Conservation (phyloP, 768 basidiomycete genomes). For the Macrolepiota fuliginosa region DNA sequence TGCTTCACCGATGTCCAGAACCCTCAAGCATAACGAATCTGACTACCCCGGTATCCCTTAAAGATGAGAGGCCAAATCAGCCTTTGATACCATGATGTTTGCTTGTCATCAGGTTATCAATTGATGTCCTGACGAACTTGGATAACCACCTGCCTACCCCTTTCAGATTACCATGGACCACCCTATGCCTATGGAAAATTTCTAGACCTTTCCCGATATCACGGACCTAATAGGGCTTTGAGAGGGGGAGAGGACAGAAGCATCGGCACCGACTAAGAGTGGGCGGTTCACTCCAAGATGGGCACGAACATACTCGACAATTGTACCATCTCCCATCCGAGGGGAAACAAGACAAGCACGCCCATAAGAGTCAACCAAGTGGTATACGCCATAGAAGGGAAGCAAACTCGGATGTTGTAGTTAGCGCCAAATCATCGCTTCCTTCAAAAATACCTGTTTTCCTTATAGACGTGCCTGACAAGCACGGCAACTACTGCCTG, state of each 20-base stretch:
- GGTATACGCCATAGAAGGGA: slow-evolving; percentile 15
- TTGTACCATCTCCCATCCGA: slow-evolving; percentile 14
- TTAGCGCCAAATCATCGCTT: slow-evolving; percentile 11
- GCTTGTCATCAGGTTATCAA: not conserved
- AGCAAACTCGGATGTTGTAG: slow-evolving; percentile 10
- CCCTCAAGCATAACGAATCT: slow-evolving; percentile 8
- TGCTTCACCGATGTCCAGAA: slow-evolving; percentile 9
- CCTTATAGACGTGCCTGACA: too few species aligned
- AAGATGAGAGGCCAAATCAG: slow-evolving; percentile 4
- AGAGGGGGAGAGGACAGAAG: not conserved
- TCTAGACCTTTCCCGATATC: slow-evolving; percentile 1
- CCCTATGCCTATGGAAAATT: not conserved
- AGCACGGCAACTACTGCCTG: not conserved
- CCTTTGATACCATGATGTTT: slow-evolving; percentile 2
- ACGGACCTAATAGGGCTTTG: not conserved
- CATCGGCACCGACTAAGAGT: not conserved
- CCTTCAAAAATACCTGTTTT: not conserved
- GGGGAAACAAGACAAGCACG: slow-evolving; percentile 13
- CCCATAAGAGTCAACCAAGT: not conserved
- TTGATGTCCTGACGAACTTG: not conserved
- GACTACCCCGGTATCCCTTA: slow-evolving; percentile 13
- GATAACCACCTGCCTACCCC: not conserved
- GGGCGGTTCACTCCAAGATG: not conserved
- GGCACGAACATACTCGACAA: slow-evolving; percentile 1
- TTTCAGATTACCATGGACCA: slow-evolving; percentile 13